These are phyloP conservation scores for Aspergillus funiculosus DNA, from an alignment of 495 filamentous ascomycete genomes.

Conservation along the genomic window DNA sequence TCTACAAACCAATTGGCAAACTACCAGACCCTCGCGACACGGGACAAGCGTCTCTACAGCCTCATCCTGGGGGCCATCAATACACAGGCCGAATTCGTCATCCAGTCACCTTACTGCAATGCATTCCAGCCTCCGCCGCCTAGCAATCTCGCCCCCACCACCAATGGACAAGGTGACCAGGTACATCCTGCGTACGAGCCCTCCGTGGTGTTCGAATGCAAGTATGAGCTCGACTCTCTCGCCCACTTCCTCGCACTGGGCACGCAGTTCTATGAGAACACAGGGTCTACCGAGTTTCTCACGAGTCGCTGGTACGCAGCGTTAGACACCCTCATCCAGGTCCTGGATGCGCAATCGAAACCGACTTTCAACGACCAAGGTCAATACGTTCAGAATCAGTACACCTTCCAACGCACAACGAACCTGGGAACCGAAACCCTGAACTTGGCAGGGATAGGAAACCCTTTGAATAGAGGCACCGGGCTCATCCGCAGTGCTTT, in stretches of 20 bases:
- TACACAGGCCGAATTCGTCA: conserved; percentile 91
- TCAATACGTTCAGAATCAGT: conserved; percentile 62
- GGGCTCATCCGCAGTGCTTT: conserved; percentile 89
- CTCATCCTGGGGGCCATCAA: conserved; percentile 94
- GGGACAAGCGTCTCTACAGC: conserved; percentile 66
- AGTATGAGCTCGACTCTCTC: conserved; percentile 96
- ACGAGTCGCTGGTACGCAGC: conserved; percentile 75
- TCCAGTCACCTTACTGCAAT: conserved; percentile 94
- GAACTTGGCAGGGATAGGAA: conserved; percentile 73
- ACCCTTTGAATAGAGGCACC: conserved; percentile 79
- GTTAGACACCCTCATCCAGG: conserved; percentile 62
- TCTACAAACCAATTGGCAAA: conserved; percentile 92
- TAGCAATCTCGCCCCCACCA: conserved; percentile 61
- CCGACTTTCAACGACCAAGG: conserved; percentile 69
- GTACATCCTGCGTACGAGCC: conserved; percentile 87
- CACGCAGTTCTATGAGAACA: conserved; percentile 80
- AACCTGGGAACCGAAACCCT: conserved; percentile 85
- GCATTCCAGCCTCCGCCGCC: conserved; percentile 92
- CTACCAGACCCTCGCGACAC: conserved; percentile 78
- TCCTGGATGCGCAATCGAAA: conserved; percentile 71
- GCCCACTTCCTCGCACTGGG: conserved; percentile 82
- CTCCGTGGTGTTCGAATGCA: conserved; percentile 89
- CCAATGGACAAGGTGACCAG: conserved; percentile 70
- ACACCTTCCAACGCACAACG: conserved; percentile 80
- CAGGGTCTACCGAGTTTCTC: conserved; percentile 69